phyloP scores from a whole-genome alignment of 208 protist genomes.

The Leishmania major region DNA sequence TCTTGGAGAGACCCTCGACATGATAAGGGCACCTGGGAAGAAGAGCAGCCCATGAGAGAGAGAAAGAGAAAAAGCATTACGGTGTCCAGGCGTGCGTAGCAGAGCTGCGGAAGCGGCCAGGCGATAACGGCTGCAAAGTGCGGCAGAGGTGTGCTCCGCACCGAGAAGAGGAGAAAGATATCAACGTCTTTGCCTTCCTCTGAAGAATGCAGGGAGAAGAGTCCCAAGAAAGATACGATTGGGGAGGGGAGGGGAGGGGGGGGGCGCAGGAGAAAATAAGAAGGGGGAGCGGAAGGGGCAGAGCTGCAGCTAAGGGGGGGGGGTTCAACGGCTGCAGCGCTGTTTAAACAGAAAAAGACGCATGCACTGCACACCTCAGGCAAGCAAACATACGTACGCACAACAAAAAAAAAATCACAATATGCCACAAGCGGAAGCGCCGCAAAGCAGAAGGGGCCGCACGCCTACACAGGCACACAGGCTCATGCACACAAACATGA shows the following conservation, averaged over 20 bases:
- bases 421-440: neutral
- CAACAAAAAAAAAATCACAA: neutral
- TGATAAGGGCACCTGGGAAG: neutral
- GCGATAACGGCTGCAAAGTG: too few species aligned
- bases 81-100: neutral
- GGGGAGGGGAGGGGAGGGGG: too few species aligned
- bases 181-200: too few species aligned
- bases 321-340: neutral
- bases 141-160: too few species aligned
- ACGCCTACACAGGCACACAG: neutral
- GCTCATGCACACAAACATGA: neutral
- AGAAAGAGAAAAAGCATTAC: neutral
- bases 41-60: neutral
- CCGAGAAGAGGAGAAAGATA: too few species aligned
- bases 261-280: neutral
- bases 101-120: neutral
- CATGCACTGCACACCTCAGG: neutral
- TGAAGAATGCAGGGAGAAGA: too few species aligned
- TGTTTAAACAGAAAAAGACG: neutral
- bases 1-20: neutral
- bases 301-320: neutral
- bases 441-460: neutral
- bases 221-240: neutral
- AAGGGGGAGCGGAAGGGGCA: conserved; percentile 2
- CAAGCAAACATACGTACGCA: neutral